Base-by-base conservation (phyloP, 495 filamentous ascomycete genomes). In the Podospora australis region DNA sequence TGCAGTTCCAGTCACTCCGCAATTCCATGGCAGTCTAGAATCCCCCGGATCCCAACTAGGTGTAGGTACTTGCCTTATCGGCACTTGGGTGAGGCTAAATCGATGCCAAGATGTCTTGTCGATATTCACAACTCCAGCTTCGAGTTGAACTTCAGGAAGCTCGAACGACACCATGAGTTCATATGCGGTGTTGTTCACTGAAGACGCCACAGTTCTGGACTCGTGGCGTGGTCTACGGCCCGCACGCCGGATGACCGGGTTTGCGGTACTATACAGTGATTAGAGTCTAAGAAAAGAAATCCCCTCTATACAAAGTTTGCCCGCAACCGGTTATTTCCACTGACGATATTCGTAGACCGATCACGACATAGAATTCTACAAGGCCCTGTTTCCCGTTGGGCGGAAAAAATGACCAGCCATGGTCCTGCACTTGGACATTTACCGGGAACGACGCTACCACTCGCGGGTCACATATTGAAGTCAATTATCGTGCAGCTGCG, bases 361-460 rank as follows among this genome's bases (percentile, higher is more conserved):
- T 43, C 21, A 16, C 40, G 40, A 43, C 40, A 43, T 43, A 13
- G 13, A 25, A 11, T 11, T n/a, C 2, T 23, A 14, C 23, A 43
- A 43, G 40, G 11, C 14, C 23, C 22, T 25, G 4, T 23, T 23
- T 23, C 40, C n/a, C 40, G 40, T 43, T 43, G 40, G 40, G 40
- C 22, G 40, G 22, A 13, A 43, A n/a, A 26, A 43, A 24, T 43
- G 22, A 13, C 10, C 20, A 28, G 22, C 14, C 14, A 3, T 21
- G 4, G 14, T n/a, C 23, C 40, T 7, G 11, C 22, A 25, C 23
- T 5, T 36, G 6, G 21, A 26, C n/a, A 43, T 43, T 43, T 43
- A 43, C 40, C 40, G 40, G 40, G 40, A 24, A 43, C 40, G 40
- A 43, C 40, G 40, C 28, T 43, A 43, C 40, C 14, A 21, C 21